Base-by-base conservation (phyloP, 108 stramenopile species). In the Cyclotella cryptica region DNA sequence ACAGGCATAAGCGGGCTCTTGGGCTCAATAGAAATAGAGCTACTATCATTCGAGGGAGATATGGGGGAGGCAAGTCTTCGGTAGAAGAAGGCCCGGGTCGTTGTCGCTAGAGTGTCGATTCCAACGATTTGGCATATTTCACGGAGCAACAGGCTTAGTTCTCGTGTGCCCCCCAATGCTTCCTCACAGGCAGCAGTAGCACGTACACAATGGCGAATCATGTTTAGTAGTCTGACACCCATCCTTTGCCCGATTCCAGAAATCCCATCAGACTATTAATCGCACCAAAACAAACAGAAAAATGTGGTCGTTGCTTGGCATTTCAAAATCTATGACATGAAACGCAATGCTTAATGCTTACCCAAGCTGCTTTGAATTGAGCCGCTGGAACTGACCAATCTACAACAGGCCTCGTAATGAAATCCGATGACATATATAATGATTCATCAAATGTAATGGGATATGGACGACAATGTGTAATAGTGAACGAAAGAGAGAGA, bases 391-490 rank as follows among this genome's bases (percentile, higher is more conserved):
- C 69, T 35, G 80, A 70, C 60, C 58, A 81, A 40, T 81, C 80
- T 17, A 81, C 47, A 18, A 81, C 73, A 43, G 68, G 51, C 21
- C 80, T 45, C 40, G 58, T 55, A 60, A 81, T 68, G 71, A 81
- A 81, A 51, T 74, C 27, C 26, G 57, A 49, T 63, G 62, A 1
- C 44, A 22, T 57, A n/a, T n/a, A n/a, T 49, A 39, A 63, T 39
- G 61, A 28, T 42, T 60, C 30, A 44, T 43, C 47, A 39, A 29
- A 10, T 62, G 72, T 18, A 11, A 18, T 47, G 29, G 71, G 71
- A 61, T 71, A 40, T 6, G 58, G 29, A 1, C 67, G 54, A 46
- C 80, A 74, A 27, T 49, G 6, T 45, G 69, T 51, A 41, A 74
- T 14, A 44, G 73, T 53, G 29, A 51, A 18, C 47, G 80, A 67